Evolutionary conservation across 352 stramenopile genomes (phyloP), one percentile per base, ranked within the genome.

Genomic region (Phytopythium cucurbitacearum): DNA sequence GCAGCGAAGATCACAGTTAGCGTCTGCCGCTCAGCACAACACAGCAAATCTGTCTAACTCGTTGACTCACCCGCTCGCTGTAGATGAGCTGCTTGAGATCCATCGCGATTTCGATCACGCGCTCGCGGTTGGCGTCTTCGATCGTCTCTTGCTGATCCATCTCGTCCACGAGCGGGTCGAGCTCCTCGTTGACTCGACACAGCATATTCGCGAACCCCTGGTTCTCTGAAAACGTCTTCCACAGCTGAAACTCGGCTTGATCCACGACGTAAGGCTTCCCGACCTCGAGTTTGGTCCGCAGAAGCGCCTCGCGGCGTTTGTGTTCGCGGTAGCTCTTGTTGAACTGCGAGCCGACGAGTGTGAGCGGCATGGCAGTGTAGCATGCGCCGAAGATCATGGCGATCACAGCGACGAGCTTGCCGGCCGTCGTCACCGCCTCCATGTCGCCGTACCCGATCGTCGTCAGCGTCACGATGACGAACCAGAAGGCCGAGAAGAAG

Each of bases 401-500:
- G 7, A 81, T 65, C 10, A 89, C 72, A 3, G 78, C 76, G 10
- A 91, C 77, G 37, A 91, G 76, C 53, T 88, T 88, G 32, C 80
- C 80, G 4, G 68, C 65, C 15, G 68, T 84, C 28, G 71, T 83
- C 12, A 84, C 74, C 11, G 80, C 74, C 51, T 88, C 76, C 70
- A 91, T 89, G 51, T 91, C 81, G 32, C 81, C 81, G 39, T 91
- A 91, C 0, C 81, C 81, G 33, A 89, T 69, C 8, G 81, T 88
- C 15, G 77, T 69, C 51, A 89, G 44, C 7, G 83, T 93, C 10
- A 91, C 80, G 48, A 90, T 88, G n/a, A 89, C 76, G 53, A 93
- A 90, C 82, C 82, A 93, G 58, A 93, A 85, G 11, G 74, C 80
- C 8, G 77, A 87, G 39, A 93, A 91, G 51, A 93, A 87, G 43